These are phyloP conservation scores for Talaromyces nanjingensis DNA, from an alignment of 495 filamentous ascomycete species.

Conservation along the genomic window DNA sequence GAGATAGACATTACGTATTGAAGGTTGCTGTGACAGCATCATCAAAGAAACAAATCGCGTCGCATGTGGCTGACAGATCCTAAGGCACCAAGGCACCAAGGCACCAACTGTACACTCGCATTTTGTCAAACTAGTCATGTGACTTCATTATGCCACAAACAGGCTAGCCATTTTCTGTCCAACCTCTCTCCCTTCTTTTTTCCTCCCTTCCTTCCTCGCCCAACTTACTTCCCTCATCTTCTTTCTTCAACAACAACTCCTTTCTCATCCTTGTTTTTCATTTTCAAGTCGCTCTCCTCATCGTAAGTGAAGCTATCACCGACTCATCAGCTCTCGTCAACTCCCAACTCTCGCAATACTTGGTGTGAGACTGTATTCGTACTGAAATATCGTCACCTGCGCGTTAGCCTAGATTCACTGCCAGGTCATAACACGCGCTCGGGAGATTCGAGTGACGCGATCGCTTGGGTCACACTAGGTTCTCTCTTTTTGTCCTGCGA, in stretches of 20 bases:
- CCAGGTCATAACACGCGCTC: conserved; percentile 20
- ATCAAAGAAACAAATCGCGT: neutral
- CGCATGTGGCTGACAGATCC: neutral
- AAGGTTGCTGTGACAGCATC: too few species aligned
- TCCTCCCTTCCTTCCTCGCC: conserved; percentile 8
- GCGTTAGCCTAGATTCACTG: conserved; percentile 7
- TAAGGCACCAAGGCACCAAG: conserved; percentile 1
- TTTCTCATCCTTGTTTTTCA: conserved; percentile 14
- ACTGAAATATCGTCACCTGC: neutral
- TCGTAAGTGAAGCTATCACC: conserved; percentile 1
- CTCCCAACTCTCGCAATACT: neutral
- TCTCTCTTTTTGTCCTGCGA: conserved; percentile 8
- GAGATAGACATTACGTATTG: neutral
- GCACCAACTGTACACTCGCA: neutral
- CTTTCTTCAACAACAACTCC: conserved; percentile 11
- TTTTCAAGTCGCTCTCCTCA: conserved; percentile 10
- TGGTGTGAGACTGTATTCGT: conserved; percentile 6
- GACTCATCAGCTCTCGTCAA: neutral
- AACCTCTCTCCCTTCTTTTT: conserved; percentile 14
- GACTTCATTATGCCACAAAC: neutral
- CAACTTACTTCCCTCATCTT: conserved; percentile 8
- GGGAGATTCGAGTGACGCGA: conserved; percentile 38
- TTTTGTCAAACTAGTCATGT: neutral
- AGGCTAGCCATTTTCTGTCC: neutral
- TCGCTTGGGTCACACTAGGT: conserved; percentile 21